These are phyloP conservation scores for Tetrapyrgos nigripes DNA, from an alignment of 1,284 basidiomycete species.

Conservation along the genomic window DNA sequence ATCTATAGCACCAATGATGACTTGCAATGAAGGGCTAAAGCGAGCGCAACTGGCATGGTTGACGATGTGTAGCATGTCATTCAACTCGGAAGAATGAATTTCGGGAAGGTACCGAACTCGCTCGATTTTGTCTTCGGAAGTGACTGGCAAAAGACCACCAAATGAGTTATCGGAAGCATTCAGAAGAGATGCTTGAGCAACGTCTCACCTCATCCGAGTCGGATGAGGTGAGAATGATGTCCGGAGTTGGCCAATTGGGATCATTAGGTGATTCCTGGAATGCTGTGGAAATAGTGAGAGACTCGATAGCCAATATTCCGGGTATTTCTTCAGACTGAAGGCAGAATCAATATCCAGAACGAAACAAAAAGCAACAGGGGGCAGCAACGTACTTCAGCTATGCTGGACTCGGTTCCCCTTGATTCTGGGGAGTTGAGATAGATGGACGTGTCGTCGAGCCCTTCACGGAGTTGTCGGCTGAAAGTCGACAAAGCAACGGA, in stretches of 20 bases:
- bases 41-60: background rate
- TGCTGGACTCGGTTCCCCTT: too few relatives aligned
- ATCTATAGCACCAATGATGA: background rate
- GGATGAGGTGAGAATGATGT: constrained; percentile 2
- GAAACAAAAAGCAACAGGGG: too few relatives aligned
- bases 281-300: background rate
- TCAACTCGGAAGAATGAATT: background rate
- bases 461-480: background rate
- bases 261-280: background rate
- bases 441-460: too few relatives aligned
- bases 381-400: too few relatives aligned
- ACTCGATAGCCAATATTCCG: too few relatives aligned
- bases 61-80: constrained; percentile 1
- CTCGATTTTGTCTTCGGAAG: background rate
- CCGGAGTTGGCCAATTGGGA: background rate
- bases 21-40: background rate
- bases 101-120: background rate
- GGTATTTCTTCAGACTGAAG: too few relatives aligned
- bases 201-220: background rate
- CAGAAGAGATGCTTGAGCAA: constrained; percentile 2
- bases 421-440: too few relatives aligned
- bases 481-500: too few relatives aligned
- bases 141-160: background rate
- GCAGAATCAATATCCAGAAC: too few relatives aligned
- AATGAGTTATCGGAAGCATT: constrained; percentile 3